Base-by-base conservation (phyloP, 73 alveolate species). In the Stentor coeruleus region DNA sequence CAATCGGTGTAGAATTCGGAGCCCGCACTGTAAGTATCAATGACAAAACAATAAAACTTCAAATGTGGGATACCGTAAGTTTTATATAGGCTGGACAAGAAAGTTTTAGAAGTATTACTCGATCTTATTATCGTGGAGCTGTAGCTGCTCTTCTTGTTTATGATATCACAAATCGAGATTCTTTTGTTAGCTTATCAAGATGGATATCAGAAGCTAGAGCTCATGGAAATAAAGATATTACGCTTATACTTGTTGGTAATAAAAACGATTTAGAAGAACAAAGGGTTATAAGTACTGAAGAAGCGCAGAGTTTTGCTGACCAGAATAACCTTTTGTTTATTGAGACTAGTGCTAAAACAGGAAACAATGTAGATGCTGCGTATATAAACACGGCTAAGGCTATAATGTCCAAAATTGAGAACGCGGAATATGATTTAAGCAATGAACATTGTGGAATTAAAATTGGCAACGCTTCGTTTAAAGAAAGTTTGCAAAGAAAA, bases 1-100 rank as follows among this genome's bases (percentile, higher is more conserved):
- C 99, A 0, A 93, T 95, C 35, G 99, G 99, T 15, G 97, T 95
- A 11, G 99, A 97, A 81, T 92, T 95, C 85, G 99, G 98, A 38
- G 87, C 95, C n/a, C 92, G 91, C 84, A 82, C 93, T 33, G 83
- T 97, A 26, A 93, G 94, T 77, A 86, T 97, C 59, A 89, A 90
- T 31, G 87, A 84, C 58, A 79, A 87, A 39, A 39, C 86, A 36
- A 91, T 92, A 49, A 97, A 94, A 85, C 84, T 97, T 55, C 79
- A 92, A 77, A 88, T 97, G 39, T 97, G 99, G 99, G 99, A 97
- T 88, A 97, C 99, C 3, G 91, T 82, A 84, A 20, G n/a, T 3
- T 1, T 66, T 11, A 66, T 40, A 66, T 66, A 83, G 57, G 99
- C 99, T 0, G 99, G 99, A 3, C 94, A 95, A 81, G 99, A 97